phyloP scores from a whole-genome alignment of 495 filamentous ascomycete species.

The Aspergillus kassunensis region DNA sequence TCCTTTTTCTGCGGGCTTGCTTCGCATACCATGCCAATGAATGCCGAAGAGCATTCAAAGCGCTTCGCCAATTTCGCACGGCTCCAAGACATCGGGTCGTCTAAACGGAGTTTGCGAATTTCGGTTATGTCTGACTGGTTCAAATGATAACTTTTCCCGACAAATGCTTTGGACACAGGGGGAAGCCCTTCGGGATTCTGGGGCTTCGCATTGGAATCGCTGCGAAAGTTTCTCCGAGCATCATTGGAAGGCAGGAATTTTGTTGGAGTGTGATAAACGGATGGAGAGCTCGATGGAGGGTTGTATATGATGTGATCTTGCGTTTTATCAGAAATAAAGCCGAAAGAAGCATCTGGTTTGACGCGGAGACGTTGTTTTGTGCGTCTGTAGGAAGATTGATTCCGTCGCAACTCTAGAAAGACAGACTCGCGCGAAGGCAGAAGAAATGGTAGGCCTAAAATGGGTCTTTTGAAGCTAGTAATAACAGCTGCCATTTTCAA shows the following conservation, averaged over 20 bases:
- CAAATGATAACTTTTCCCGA: constrained; percentile 74
- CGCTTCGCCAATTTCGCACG: constrained; percentile 62
- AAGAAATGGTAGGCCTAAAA: constrained; percentile 42
- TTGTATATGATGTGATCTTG: constrained; percentile 83
- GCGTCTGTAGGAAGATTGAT: constrained; percentile 66
- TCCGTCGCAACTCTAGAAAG: constrained; percentile 39
- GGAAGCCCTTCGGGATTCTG: constrained; percentile 43
- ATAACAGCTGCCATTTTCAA: constrained; percentile 30
- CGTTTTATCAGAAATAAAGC: constrained; percentile 37
- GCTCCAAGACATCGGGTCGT: constrained; percentile 71
- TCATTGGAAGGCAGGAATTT: constrained; percentile 85
- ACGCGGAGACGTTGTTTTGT: constrained; percentile 69
- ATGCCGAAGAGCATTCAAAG: constrained; percentile 73
- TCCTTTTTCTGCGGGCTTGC: constrained; percentile 45
- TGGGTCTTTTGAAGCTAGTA: constrained; percentile 32
- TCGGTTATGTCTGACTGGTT: constrained; percentile 68
- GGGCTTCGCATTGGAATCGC: constrained; percentile 18
- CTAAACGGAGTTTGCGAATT: constrained; percentile 64
- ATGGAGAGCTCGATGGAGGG: constrained; percentile 80
- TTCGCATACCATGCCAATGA: constrained; percentile 58
- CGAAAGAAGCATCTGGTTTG: constrained; percentile 69
- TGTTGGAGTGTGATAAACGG: constrained; percentile 78
- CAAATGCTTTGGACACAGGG: constrained; percentile 46
- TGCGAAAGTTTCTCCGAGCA: constrained; percentile 57
- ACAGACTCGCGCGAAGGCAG: constrained; percentile 35